Evolutionary conservation across 179 eudicot genomes (phyloP).

Genomic region (Vitellaria paradoxa): DNA sequence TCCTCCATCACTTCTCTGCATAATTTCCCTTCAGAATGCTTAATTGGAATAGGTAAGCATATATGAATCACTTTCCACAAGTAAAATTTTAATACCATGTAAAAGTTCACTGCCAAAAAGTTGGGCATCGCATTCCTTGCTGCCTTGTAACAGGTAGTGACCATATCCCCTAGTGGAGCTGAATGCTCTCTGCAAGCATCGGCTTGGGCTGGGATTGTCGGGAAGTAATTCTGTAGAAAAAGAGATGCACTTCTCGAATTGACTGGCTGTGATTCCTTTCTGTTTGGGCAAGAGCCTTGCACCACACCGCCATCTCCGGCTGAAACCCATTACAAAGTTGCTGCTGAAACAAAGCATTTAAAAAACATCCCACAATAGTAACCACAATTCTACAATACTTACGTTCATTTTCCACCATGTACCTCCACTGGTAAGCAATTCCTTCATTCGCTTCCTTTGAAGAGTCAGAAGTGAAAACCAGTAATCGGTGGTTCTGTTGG

Average conservation of each 20-base stretch:
- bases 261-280: conserved; percentile 79
- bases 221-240: conserved; percentile 84
- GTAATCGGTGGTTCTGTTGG: conserved; percentile 65
- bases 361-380: not conserved
- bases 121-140: conserved; percentile 83
- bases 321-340: conserved; percentile 29
- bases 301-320: conserved; percentile 93
- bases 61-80: not conserved
- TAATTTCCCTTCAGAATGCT: conserved; percentile 20
- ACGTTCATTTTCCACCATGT: conserved; percentile 94
- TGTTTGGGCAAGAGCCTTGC: conserved; percentile 74
- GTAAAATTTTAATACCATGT: conserved; percentile 60
- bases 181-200: conserved; percentile 94
- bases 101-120: conserved; percentile 89
- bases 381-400: conserved; percentile 26
- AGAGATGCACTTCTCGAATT: conserved; percentile 70
- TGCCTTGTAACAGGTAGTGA: conserved; percentile 69
- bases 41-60: not conserved
- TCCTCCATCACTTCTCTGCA: conserved; percentile 97
- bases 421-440: conserved; percentile 94
- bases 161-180: conserved; percentile 70
- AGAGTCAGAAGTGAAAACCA: conserved; percentile 92
- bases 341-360: not conserved
- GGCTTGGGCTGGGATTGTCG: conserved; percentile 67
- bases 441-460: conserved; percentile 91